These are phyloP conservation scores for Ganoderma boninense DNA, from an alignment of 1,284 basidiomycete genomes.

Conservation along the genomic window DNA sequence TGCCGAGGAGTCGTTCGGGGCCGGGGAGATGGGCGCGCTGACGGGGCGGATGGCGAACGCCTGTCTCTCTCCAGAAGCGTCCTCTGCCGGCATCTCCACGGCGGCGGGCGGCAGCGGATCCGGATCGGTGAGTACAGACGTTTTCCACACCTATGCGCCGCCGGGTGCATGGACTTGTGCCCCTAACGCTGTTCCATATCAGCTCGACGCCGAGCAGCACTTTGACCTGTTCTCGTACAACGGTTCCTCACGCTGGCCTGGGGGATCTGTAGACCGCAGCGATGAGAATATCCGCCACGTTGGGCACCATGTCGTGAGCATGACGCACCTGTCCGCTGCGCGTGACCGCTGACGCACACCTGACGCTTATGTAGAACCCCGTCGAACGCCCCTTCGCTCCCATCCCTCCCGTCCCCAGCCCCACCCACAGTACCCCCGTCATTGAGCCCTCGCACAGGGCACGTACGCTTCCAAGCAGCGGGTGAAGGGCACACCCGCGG, in stretches of 20 bases:
- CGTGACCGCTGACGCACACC: background rate
- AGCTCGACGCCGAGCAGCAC: too few species aligned
- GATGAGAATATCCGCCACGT: background rate
- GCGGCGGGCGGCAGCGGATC: too few species aligned
- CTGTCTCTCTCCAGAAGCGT: background rate
- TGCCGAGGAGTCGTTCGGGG: background rate
- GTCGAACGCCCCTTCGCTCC: background rate
- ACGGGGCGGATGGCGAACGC: background rate
- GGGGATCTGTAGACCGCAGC: background rate
- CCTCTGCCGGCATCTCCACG: background rate
- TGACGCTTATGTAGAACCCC: background rate
- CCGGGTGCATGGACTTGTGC: too few species aligned
- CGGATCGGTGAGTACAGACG: too few species aligned
- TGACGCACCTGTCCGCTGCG: too few species aligned
- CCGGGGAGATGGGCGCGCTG: background rate
- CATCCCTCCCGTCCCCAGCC: background rate
- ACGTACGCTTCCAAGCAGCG: background rate
- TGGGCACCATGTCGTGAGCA: background rate
- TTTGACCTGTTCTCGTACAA: background rate
- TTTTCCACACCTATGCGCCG: too few species aligned
- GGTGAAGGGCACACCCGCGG: background rate
- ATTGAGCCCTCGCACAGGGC: conserved; percentile 9
- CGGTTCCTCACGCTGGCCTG: too few species aligned
- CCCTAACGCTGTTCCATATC: too few species aligned
- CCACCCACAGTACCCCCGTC: background rate